Evolutionary conservation across 2,329 filamentous ascomycete genomes (phyloP), one percentile per base, ranked within the genome.

Genomic region (Cladophialophora carrionii): DNA sequence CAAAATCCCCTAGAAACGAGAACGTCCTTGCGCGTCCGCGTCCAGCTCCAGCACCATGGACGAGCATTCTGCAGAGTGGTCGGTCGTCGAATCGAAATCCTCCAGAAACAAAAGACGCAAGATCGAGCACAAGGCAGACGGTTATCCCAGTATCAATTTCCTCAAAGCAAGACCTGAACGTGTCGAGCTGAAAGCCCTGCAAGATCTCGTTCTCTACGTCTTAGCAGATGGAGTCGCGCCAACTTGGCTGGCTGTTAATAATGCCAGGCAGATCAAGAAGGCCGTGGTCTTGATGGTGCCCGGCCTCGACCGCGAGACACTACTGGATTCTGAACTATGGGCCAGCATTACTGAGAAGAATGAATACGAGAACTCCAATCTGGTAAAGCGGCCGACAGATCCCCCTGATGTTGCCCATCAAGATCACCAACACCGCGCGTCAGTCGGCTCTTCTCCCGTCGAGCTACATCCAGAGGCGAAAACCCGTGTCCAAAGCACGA

Each of bases 261-360:
- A 87, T 73, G 83, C 83, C 52, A 77, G 76, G 20, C 78, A 81
- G 65, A 81, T 88, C 48, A 79, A 79, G 63, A 96, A 95, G 78
- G 89, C 96, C 32, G 93, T 98, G 32, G 86, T 91, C 48, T 80
- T 99, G 70, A 94, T 97, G 90, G 88, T 97, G 10, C 95, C 95
- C 10, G 95, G 95, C 0, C 79, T 99, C 26, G 94, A 98, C 74
- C 86, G 91, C 73, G 90, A 87, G 68, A 95, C 98, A 90, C 96
- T 72, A 7, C 41, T 68, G 46, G 31, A 65, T 26, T 56, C 63
- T n/a, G 63, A 57, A 14, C 53, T 64, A 34, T 53, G 63, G 48
- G 24, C 57, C 41, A 14, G 29, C 55, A 22, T 22, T n/a, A 10
- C 43, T 7, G 34, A 37, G 17, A 4, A 22, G 10, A 31, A 34